Evolutionary conservation across 495 filamentous ascomycete genomes (phyloP).

Genomic region (Hyaloscypha variabilis): DNA sequence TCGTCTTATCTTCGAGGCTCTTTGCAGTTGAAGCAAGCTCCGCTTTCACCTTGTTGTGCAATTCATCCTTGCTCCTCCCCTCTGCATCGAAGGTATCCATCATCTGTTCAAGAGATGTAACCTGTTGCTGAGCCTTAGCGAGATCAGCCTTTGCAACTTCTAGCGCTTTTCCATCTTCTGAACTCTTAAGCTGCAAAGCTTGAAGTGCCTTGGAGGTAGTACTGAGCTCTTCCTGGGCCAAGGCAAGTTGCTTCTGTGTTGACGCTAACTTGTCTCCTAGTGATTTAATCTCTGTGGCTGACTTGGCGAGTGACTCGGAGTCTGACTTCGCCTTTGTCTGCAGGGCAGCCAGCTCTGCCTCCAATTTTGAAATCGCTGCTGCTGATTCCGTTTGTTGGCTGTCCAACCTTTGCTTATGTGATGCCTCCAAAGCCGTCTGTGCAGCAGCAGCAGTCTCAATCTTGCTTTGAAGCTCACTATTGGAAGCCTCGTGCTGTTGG

Average conservation of each 20-base stretch:
- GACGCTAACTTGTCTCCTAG: constrained; percentile 41
- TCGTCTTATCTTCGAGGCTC: constrained; percentile 46
- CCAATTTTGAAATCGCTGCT: constrained; percentile 37
- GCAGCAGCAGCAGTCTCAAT: constrained; percentile 46
- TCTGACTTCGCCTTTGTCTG: constrained; percentile 35
- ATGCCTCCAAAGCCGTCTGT: constrained; percentile 43
- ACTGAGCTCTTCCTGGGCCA: constrained; percentile 41
- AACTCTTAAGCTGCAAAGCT: constrained; percentile 34
- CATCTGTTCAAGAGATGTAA: constrained; percentile 41
- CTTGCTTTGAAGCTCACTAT: constrained; percentile 42
- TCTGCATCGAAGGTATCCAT: constrained; percentile 36
- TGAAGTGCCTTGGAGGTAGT: constrained; percentile 31
- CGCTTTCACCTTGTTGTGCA: constrained; percentile 41
- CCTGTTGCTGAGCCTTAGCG: constrained; percentile 36
- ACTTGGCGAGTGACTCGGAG: constrained; percentile 36
- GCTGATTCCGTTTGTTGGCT: constrained; percentile 18
- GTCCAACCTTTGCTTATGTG: constrained; percentile 38
- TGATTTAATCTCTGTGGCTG: constrained; percentile 45
- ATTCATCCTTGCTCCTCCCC: constrained; percentile 36
- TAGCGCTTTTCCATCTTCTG: constrained; percentile 38
- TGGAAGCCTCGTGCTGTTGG: constrained; percentile 43
- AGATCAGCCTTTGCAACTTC: constrained; percentile 42
- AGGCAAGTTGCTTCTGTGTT: constrained; percentile 37
- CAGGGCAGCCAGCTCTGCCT: constrained; percentile 43
- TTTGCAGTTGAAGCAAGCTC: constrained; percentile 45